Evolutionary conservation across 1,284 basidiomycete species (phyloP).

Genomic region (Cryptococcus sp.): DNA sequence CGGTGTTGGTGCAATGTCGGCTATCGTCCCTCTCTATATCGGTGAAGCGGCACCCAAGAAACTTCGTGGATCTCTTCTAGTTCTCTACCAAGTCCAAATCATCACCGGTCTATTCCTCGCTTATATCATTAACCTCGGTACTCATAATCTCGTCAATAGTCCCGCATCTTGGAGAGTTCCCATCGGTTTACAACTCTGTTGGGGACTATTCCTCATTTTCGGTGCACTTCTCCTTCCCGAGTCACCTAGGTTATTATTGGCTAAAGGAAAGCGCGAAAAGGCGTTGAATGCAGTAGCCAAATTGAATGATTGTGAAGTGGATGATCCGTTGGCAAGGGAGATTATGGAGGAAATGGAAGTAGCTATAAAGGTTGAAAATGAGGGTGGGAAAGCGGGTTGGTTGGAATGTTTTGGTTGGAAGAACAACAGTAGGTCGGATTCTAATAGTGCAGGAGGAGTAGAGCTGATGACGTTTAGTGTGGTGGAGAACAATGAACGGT

Average conservation of each 20-base stretch:
- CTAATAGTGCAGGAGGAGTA: no score
- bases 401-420: conserved; percentile 69
- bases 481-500: conserved; percentile 20
- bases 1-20: conserved; percentile 72
- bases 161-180: conserved; percentile 60
- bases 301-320: conserved; percentile 60
- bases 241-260: conserved; percentile 50
- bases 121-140: conserved; percentile 67
- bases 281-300: conserved; percentile 66
- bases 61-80: conserved; percentile 66
- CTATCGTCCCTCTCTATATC: conserved; percentile 73
- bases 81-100: conserved; percentile 71
- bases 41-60: conserved; percentile 73
- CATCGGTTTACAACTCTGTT: conserved; percentile 38
- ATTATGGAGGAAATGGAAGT: conserved; percentile 65
- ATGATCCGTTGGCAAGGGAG: conserved; percentile 62
- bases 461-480: conserved; percentile 38
- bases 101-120: conserved; percentile 61
- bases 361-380: conserved; percentile 56
- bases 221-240: conserved; percentile 73
- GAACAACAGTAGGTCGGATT: conserved; percentile 51
- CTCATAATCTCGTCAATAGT: conserved; percentile 52
- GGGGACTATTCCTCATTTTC: conserved; percentile 41
- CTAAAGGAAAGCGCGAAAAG: conserved; percentile 45
- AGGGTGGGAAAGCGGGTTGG: conserved; percentile 73